phyloP scores from a whole-genome alignment of 1,284 basidiomycete species.

The Moniliophthora roreri region DNA sequence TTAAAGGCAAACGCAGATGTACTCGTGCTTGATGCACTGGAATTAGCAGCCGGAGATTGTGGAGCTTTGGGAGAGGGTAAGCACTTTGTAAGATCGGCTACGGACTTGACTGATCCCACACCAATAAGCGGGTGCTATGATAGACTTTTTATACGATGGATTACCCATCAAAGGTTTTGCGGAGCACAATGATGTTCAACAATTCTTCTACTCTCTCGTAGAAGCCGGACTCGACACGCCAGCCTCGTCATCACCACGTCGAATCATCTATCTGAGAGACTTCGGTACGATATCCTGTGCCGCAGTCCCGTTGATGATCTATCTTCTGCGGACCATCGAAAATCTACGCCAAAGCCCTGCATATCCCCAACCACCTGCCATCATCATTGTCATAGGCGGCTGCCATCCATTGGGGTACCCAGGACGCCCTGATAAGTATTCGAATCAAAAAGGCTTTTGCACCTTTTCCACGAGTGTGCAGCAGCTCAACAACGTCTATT shows the following conservation, averaged over 20 bases:
- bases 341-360: not conserved
- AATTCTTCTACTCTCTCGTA: not conserved
- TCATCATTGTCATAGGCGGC: not conserved
- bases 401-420: not conserved
- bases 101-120: not conserved
- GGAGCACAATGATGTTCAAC: not conserved
- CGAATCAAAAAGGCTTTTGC: too few species aligned
- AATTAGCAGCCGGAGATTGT: not conserved
- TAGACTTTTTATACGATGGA: not conserved
- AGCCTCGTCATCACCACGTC: not conserved
- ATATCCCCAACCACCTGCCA: not conserved
- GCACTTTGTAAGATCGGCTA: not conserved
- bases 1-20: not conserved
- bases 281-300: not conserved
- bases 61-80: constrained; percentile 1
- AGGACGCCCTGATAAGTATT: too few species aligned
- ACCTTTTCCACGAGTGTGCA: not conserved
- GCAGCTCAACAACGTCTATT: not conserved
- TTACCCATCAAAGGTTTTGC: not conserved
- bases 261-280: not conserved
- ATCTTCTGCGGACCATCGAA: not conserved
- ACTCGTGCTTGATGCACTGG: not conserved
- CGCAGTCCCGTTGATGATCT: not conserved
- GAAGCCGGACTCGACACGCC: not conserved
- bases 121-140: not conserved